Percentiles rank a stretch among this genome's conserved stretches.
phyloP scores from a whole-genome alignment of 139 green algal species.

The Chlamydomonas incerta region DNA sequence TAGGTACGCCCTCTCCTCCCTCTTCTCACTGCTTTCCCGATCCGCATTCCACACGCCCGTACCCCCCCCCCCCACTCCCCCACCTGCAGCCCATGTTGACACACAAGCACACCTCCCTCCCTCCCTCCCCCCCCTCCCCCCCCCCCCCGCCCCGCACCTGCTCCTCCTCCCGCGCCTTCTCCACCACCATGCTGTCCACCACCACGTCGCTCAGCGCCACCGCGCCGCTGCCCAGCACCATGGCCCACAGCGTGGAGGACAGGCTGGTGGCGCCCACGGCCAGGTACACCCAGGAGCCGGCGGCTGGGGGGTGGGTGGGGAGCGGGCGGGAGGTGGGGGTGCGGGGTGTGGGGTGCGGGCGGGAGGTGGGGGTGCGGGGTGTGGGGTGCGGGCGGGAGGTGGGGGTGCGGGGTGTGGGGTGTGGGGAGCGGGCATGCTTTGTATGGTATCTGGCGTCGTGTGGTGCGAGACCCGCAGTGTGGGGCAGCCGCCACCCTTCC shows the following conservation, averaged over 20 bases:
- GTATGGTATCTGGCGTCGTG: too few relatives aligned
- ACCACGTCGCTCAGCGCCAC: constrained; percentile 87
- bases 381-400: neutral
- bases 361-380: neutral
- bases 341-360: too few relatives aligned
- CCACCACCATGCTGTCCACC: constrained; percentile 97
- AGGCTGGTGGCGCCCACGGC: neutral
- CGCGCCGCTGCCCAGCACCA: constrained; percentile 7
- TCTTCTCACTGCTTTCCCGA: too few relatives aligned
- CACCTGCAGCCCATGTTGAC: too few relatives aligned
- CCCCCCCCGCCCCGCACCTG: constrained; percentile 40
- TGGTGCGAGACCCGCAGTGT: too few relatives aligned
- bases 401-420: neutral
- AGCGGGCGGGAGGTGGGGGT: too few relatives aligned
- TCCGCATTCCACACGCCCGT: too few relatives aligned
- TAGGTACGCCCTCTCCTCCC: too few relatives aligned
- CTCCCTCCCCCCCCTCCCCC: neutral
- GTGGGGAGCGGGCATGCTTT: too few relatives aligned
- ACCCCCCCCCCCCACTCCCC: too few relatives aligned
- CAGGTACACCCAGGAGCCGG: constrained; percentile 7
- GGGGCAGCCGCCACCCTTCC: too few relatives aligned
- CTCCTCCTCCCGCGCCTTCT: constrained; percentile 60
- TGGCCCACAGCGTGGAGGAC: neutral
- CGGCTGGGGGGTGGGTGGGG: constrained; percentile 49
- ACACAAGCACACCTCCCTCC: neutral